phyloP scores from a whole-genome alignment of 768 basidiomycete species.

The Podaxis sp. region DNA sequence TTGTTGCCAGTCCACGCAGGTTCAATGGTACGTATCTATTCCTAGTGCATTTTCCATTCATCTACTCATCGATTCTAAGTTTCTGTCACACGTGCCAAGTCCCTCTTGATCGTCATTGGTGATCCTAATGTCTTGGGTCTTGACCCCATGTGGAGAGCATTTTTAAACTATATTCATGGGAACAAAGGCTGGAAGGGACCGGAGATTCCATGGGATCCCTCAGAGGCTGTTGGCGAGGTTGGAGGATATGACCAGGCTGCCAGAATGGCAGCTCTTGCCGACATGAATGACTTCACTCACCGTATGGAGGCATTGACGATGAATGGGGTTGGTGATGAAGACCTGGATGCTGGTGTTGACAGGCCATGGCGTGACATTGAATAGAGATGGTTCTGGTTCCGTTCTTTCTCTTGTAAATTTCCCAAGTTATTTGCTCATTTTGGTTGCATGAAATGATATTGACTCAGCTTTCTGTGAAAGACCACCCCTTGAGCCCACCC shows the following conservation, averaged over 20 bases:
- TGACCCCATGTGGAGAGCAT: constrained; percentile 59
- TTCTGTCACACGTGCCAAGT: constrained; percentile 58
- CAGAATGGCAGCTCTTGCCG: constrained; percentile 25
- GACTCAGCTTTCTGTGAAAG: no score
- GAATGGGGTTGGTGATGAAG: constrained; percentile 22
- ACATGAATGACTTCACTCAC: constrained; percentile 38
- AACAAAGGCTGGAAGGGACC: constrained; percentile 54
- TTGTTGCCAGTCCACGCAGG: constrained; percentile 51
- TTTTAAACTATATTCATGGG: constrained; percentile 52
- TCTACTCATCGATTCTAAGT: constrained; percentile 28
- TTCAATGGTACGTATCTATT: constrained; percentile 48
- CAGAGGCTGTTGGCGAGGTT: constrained; percentile 26
- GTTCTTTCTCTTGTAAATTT: no score
- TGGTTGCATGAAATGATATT: no score
- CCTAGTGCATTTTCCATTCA: not conserved
- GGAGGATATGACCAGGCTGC: constrained; percentile 36
- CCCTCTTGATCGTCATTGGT: constrained; percentile 55
- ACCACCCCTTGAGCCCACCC: no score
- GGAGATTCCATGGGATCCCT: constrained; percentile 46
- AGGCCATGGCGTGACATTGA: constrained; percentile 38
- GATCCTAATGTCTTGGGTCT: constrained; percentile 54
- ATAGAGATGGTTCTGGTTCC: constrained; percentile 11
- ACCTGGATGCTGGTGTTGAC: constrained; percentile 31
- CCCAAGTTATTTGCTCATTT: no score
- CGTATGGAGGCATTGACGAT: constrained; percentile 29